Evolutionary conservation across 805 yeast species (phyloP).

Genomic region (Sugiyamaella marilandica): DNA sequence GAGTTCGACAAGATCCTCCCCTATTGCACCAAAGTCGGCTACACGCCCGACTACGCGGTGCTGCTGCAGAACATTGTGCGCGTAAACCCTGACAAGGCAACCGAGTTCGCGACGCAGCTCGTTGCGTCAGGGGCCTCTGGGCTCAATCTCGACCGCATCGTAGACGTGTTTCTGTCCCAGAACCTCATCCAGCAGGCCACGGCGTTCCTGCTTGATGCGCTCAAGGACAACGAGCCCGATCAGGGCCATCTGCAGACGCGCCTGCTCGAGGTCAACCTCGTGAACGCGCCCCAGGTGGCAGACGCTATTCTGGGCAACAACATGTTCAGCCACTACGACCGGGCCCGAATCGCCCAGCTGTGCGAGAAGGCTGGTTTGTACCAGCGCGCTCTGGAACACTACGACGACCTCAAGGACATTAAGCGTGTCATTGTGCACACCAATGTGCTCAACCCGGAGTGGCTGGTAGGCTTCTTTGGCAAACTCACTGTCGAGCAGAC

Average conservation of each 20-base stretch:
- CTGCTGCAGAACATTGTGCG: conserved; percentile 87
- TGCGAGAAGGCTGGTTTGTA: conserved; percentile 94
- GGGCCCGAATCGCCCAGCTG: conserved; percentile 83
- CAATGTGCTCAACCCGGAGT: conserved; percentile 73
- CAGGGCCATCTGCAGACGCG: conserved; percentile 96
- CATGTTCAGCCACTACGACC: conserved; percentile 94
- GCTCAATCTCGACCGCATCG: conserved; percentile 77
- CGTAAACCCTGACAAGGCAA: conserved; percentile 94
- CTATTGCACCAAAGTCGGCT: conserved; percentile 83
- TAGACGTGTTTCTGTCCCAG: conserved; percentile 92
- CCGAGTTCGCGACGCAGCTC: conserved; percentile 90
- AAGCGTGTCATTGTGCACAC: conserved; percentile 92
- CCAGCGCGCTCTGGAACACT: conserved; percentile 95
- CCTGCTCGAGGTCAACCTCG: conserved; percentile 82
- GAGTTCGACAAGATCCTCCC: conserved; percentile 95
- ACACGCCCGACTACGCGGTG: conserved; percentile 83
- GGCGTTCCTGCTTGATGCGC: conserved; percentile 90
- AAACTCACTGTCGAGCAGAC: conserved; percentile 92
- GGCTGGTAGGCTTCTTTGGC: conserved; percentile 91
- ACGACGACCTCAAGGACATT: conserved; percentile 90
- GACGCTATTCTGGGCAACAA: conserved; percentile 96
- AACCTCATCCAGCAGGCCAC: conserved; percentile 97
- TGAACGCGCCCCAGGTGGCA: conserved; percentile 99
- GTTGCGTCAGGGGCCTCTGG: conserved; percentile 56
- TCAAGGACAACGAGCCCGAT: conserved; percentile 87